These are phyloP conservation scores for Boechera divaricarpa DNA, from an alignment of 345 rosid genomes.

Conservation along the genomic window DNA sequence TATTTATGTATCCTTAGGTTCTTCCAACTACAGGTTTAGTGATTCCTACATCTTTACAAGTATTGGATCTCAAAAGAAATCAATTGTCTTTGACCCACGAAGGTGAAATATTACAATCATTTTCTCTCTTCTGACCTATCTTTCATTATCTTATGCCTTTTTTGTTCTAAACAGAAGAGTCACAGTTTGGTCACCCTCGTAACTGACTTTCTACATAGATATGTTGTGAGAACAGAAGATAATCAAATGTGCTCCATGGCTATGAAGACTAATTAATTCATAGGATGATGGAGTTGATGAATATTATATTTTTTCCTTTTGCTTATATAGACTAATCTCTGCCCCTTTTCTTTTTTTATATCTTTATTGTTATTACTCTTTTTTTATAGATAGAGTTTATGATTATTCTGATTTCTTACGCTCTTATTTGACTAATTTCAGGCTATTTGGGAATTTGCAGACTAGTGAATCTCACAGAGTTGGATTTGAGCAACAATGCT, in stretches of 20 bases:
- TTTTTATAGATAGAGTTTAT: conserved; percentile 4
- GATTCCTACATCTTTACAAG: conserved; percentile 34
- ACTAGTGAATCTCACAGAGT: conserved; percentile 33
- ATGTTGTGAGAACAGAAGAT: conserved; percentile 10
- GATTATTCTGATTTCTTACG: conserved; percentile 20
- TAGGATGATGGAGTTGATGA: conserved; percentile 15
- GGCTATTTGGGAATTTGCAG: conserved; percentile 33
- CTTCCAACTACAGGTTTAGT: conserved; percentile 34
- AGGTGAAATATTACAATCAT: conserved; percentile 23
- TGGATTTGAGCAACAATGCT: conserved; percentile 40
- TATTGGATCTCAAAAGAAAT: conserved; percentile 33
- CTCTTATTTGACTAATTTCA: conserved; percentile 22
- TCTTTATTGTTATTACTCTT: neutral
- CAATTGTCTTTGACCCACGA: conserved; percentile 28
- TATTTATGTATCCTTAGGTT: neutral
- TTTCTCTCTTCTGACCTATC: neutral
- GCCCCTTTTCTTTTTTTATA: conserved; percentile 1
- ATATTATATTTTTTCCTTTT: neutral
- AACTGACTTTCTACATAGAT: neutral
- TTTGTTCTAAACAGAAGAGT: conserved; percentile 15
- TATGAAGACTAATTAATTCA: neutral
- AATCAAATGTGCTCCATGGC: conserved; percentile 1
- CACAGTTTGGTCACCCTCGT: neutral
- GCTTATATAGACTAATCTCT: neutral
- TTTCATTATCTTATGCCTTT: conserved; percentile 1